phyloP scores from a whole-genome alignment of 1,284 basidiomycete species.

The Trametes sp. region DNA sequence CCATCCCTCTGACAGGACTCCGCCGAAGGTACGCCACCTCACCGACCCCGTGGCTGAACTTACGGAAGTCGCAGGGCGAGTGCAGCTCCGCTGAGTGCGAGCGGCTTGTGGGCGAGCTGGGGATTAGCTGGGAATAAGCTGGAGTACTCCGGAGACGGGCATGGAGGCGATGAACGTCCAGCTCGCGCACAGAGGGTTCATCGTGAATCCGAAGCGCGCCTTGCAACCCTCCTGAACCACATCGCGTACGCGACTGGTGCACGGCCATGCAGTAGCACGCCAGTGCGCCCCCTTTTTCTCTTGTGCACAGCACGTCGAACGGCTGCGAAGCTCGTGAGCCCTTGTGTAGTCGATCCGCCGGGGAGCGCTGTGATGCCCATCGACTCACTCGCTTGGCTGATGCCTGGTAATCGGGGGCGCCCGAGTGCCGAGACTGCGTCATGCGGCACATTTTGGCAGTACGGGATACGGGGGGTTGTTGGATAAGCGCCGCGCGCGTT shows the following conservation, averaged over 20 bases:
- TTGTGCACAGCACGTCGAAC: slow-evolving; percentile 17
- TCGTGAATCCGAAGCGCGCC: slow-evolving; percentile 1
- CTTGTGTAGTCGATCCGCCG: slow-evolving; percentile 1
- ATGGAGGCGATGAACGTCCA: not conserved
- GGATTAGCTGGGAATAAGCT: not conserved
- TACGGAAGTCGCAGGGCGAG: too few species aligned
- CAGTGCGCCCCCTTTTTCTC: slow-evolving; percentile 4
- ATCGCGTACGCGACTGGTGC: slow-evolving; percentile 28
- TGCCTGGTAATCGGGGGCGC: not conserved
- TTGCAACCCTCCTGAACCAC: slow-evolving; percentile 21
- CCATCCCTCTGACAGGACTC: too few species aligned
- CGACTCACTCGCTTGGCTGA: not conserved
- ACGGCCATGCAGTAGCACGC: not conserved
- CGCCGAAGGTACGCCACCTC: too few species aligned
- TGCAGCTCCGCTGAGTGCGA: too few species aligned
- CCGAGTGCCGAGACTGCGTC: not conserved
- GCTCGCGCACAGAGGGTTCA: not conserved
- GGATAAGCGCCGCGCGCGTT: not conserved
- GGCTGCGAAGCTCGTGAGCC: not conserved
- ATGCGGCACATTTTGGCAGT: slow-evolving; percentile 4
- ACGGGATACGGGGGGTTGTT: not conserved
- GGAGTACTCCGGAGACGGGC: too few species aligned
- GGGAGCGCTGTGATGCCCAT: not conserved
- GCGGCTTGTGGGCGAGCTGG: not conserved
- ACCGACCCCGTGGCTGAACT: too few species aligned